A percentile compares a stretch with the other conserved stretches of the same genome.
phyloP scores from a whole-genome alignment of 202 grass and related monocot genomes.

The Panicum virgatum region DNA sequence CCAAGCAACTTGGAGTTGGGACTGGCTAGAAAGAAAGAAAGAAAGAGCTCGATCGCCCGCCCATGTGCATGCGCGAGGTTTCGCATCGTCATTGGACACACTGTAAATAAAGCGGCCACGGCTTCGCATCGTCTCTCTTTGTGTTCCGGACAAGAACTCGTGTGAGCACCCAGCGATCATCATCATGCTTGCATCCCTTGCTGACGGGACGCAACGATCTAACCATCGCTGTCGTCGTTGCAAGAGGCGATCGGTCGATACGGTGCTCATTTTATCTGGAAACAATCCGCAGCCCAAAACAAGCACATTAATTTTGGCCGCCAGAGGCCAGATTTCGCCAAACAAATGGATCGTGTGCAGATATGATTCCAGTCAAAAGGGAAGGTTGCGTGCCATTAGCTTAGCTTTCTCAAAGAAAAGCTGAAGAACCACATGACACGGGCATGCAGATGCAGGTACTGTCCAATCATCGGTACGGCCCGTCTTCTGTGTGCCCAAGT shows the following conservation, averaged over 20 bases:
- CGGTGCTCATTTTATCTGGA: neutral
- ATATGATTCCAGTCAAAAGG: slow-evolving; percentile 44
- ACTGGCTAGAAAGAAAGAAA: neutral
- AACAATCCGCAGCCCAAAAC: neutral
- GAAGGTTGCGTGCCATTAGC: neutral
- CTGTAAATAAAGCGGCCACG: neutral
- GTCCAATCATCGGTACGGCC: neutral
- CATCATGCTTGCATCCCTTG: neutral
- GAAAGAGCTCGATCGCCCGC: too few species aligned
- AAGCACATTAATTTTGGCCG: neutral
- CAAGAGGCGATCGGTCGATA: neutral
- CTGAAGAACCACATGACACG: neutral
- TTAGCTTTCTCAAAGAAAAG: too few species aligned
- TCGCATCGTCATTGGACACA: neutral
- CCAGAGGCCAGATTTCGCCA: neutral
- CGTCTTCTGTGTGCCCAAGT: slow-evolving; percentile 26
- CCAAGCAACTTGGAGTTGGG: neutral
- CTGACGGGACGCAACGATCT: neutral
- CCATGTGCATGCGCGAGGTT: slow-evolving; percentile 10
- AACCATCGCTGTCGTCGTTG: slow-evolving; percentile 7
- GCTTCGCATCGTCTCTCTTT: neutral
- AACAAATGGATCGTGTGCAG: slow-evolving; percentile 21
- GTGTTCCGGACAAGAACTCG: slow-evolving; percentile 1
- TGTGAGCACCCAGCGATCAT: neutral
- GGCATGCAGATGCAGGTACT: neutral